These are phyloP conservation scores for Dioscorea cayenensis DNA, from an alignment of 116 monocot genomes.

Conservation along the genomic window DNA sequence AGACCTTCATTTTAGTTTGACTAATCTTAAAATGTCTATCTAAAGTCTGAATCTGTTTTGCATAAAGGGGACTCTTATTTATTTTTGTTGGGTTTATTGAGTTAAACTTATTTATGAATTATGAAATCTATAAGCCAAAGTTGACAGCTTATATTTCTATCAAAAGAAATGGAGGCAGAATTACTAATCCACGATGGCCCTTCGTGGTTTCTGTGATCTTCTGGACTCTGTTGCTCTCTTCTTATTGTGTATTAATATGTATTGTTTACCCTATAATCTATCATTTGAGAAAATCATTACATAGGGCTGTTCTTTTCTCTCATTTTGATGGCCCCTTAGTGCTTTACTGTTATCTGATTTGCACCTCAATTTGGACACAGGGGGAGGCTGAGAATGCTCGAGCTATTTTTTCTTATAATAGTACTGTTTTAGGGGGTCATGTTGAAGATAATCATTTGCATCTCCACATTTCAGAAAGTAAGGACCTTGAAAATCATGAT, in stretches of 20 bases:
- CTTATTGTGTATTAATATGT: background rate
- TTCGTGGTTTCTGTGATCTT: background rate
- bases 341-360: background rate
- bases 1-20: too few relatives aligned
- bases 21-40: too few relatives aligned
- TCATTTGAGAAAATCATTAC: background rate
- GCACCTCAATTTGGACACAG: conserved; percentile 27
- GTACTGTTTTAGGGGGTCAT: conserved; percentile 63
- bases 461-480: conserved; percentile 69
- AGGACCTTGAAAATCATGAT: conserved; percentile 31
- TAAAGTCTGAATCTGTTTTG: too few relatives aligned
- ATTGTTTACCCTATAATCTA: background rate
- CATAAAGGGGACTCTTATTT: too few relatives aligned
- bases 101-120: too few relatives aligned
- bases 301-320: background rate
- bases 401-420: conserved; percentile 75
- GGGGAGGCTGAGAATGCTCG: conserved; percentile 75
- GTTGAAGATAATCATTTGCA: conserved; percentile 41
- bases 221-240: background rate
- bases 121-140: too few relatives aligned
- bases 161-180: too few relatives aligned
- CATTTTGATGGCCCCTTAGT: background rate
- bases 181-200: too few relatives aligned
- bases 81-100: too few relatives aligned
- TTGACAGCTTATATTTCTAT: too few relatives aligned